These are phyloP conservation scores for Paramecium tetraurelia DNA, from an alignment of 73 alveolate species.

Conservation along the genomic window DNA sequence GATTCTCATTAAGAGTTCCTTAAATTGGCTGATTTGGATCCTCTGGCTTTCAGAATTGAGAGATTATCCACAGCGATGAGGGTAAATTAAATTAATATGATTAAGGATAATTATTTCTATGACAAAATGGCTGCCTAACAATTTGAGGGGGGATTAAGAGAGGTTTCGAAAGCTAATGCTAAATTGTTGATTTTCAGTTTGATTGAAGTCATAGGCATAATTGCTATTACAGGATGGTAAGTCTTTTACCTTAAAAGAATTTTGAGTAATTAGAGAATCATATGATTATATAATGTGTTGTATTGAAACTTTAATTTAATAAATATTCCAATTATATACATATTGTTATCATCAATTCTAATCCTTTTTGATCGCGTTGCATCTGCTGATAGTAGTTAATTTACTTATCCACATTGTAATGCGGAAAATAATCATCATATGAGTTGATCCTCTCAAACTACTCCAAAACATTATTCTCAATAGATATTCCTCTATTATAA, in stretches of 20 bases:
- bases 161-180: background rate
- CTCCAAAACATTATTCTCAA: background rate
- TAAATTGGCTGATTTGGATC: background rate
- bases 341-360: background rate
- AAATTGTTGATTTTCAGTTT: background rate
- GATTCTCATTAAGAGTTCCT: background rate
- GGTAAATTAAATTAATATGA: background rate
- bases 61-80: background rate
- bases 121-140: background rate
- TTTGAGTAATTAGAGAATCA: slow-evolving; percentile 13
- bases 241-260: slow-evolving; percentile 26
- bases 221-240: slow-evolving; percentile 27
- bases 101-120: slow-evolving; percentile 31
- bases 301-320: background rate
- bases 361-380: background rate
- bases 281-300: background rate
- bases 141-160: background rate
- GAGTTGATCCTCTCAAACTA: background rate
- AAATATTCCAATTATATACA: background rate
- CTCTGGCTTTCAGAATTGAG: background rate
- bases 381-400: background rate
- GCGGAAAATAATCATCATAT: slow-evolving; percentile 15
- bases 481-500: background rate
- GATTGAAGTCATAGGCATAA: background rate
- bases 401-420: background rate